phyloP scores from a whole-genome alignment of 1,139 yeast species.

The Sugiyamaella japonica region DNA sequence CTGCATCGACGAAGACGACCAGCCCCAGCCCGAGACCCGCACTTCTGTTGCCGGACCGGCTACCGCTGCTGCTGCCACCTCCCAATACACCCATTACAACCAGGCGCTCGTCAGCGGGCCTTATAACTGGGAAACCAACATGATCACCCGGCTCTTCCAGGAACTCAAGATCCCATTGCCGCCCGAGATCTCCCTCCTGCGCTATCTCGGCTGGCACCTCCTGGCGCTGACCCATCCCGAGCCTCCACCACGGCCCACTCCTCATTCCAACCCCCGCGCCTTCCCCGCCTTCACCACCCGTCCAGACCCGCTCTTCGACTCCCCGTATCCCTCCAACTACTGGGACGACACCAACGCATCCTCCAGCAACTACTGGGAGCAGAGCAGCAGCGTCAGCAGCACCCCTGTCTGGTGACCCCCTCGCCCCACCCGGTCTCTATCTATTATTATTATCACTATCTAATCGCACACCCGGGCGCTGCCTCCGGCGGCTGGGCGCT shows the following conservation, averaged over 20 bases:
- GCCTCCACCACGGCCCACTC: not conserved
- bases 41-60: too few relatives aligned
- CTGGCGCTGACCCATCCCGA: constrained; percentile 21
- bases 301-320: constrained; percentile 16
- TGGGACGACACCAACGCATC: constrained; percentile 26
- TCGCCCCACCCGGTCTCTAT: not conserved
- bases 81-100: constrained; percentile 23
- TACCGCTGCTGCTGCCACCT: not conserved
- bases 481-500: not conserved
- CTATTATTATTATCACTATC: too few relatives aligned
- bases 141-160: constrained; percentile 26
- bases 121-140: constrained; percentile 33
- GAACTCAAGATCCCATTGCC: constrained; percentile 27
- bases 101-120: constrained; percentile 31
- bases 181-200: constrained; percentile 22
- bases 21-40: too few relatives aligned
- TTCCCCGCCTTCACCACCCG: constrained; percentile 16
- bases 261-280: constrained; percentile 13
- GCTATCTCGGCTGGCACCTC: constrained; percentile 23
- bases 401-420: constrained; percentile 25
- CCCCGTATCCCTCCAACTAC: constrained; percentile 19
- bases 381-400: constrained; percentile 23
- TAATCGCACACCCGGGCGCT: not conserved
- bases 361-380: constrained; percentile 25
- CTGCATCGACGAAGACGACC: constrained; percentile 22